These are phyloP conservation scores for Carex pumila DNA, from an alignment of 176 grass and related monocot species.

Conservation along the genomic window DNA sequence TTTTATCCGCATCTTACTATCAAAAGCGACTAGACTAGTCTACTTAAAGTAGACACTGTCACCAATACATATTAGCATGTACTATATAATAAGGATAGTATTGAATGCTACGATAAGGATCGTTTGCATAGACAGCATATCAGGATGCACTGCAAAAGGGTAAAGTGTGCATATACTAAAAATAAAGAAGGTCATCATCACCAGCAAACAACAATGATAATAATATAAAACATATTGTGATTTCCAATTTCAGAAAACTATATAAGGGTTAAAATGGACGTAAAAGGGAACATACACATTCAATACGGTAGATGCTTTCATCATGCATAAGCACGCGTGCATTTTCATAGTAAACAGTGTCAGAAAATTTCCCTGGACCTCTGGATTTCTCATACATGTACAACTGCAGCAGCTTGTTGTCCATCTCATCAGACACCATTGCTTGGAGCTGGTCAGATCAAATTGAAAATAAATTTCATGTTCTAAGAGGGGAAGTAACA, in stretches of 20 bases:
- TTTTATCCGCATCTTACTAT: not conserved
- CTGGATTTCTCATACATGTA: slow-evolving; percentile 94
- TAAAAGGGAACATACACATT: slow-evolving; percentile 60
- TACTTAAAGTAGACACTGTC: not conserved
- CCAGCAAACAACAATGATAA: not conserved
- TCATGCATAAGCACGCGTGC: slow-evolving; percentile 88
- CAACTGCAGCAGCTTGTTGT: slow-evolving; percentile 93
- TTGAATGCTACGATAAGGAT: not conserved
- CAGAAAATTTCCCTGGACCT: slow-evolving; percentile 66
- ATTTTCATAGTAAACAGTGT: slow-evolving; percentile 97
- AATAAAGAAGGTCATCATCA: not conserved
- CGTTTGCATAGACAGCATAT: not conserved
- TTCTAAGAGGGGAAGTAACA: not conserved
- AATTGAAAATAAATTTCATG: slow-evolving; percentile 18
- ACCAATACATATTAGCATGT: not conserved
- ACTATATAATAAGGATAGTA: not conserved
- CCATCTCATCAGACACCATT: slow-evolving; percentile 94
- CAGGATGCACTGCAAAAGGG: not conserved
- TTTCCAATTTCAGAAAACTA: not conserved
- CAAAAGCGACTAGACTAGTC: not conserved
- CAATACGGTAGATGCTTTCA: slow-evolving; percentile 89
- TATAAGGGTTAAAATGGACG: not conserved
- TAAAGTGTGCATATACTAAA: not conserved
- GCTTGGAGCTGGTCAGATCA: slow-evolving; percentile 77
- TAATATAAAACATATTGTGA: not conserved